Conservation (phyloP, 371 early-diverging fungal genomes). For the Mortierella sp. region DNA sequence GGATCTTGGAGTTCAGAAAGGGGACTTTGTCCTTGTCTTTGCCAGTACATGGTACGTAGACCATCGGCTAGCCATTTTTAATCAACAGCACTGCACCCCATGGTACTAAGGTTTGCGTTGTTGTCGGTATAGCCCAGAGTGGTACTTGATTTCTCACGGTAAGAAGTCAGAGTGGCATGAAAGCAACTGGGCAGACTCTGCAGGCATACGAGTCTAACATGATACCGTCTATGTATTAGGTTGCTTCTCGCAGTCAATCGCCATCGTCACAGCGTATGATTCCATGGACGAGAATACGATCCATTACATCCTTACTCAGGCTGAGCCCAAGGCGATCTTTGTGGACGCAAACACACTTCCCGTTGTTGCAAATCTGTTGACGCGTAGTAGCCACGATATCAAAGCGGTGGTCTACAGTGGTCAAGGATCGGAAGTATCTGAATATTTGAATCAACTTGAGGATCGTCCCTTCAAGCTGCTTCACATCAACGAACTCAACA, state of each 20-base stretch:
- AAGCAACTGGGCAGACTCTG: too few species aligned
- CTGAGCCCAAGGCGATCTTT: constrained; percentile 77
- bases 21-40: constrained; percentile 68
- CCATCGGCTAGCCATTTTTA: too few species aligned
- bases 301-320: constrained; percentile 73
- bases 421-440: constrained; percentile 47
- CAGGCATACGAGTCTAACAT: neutral
- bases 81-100: too few species aligned
- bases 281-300: constrained; percentile 89
- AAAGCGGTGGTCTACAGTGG: constrained; percentile 71
- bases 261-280: constrained; percentile 90
- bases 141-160: constrained; percentile 67
- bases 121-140: constrained; percentile 65
- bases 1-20: constrained; percentile 55
- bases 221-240: constrained; percentile 50
- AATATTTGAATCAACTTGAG: constrained; percentile 35
- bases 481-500: constrained; percentile 52
- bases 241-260: constrained; percentile 73
- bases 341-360: constrained; percentile 77
- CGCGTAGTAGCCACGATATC: constrained; percentile 53
- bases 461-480: constrained; percentile 32
- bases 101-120: too few species aligned
- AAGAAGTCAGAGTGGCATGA: constrained; percentile 27
- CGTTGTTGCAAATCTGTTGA: constrained; percentile 58
- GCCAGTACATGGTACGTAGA: constrained; percentile 63